These are phyloP conservation scores for Boletus austroedulis DNA, from an alignment of 1,284 basidiomycete species.

Conservation along the genomic window DNA sequence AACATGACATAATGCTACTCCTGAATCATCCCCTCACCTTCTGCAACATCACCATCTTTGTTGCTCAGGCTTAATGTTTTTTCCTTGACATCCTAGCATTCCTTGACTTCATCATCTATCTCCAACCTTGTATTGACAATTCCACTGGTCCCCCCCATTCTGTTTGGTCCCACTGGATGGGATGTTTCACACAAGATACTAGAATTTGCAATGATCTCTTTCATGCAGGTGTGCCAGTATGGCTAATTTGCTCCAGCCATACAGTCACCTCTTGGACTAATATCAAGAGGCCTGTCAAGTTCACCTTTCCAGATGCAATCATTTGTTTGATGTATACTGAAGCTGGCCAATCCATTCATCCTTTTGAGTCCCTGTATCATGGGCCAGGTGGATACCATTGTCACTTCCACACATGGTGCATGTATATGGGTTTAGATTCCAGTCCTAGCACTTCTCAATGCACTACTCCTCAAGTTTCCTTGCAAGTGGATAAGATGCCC, in stretches of 20 bases:
- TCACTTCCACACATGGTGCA: not conserved
- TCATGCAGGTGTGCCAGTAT: not conserved
- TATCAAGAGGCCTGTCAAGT: not conserved
- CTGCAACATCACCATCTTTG: not conserved
- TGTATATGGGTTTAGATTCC: not conserved
- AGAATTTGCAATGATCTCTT: not conserved
- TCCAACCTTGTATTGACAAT: not conserved
- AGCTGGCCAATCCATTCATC: not conserved
- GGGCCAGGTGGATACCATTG: not conserved
- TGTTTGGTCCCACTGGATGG: not conserved
- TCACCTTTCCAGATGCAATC: not conserved
- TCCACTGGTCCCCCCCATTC: not conserved
- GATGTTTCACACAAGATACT: conserved; percentile 1
- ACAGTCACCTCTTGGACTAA: not conserved
- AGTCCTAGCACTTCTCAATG: not conserved
- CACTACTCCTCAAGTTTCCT: not conserved
- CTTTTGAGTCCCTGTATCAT: not conserved
- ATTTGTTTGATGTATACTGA: not conserved
- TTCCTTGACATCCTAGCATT: not conserved
- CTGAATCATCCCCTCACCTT: conserved; percentile 2
- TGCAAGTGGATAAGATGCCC: not conserved
- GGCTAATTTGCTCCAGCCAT: not conserved
- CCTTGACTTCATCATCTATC: not conserved
- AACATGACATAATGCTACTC: not conserved
- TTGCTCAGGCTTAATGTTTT: not conserved